phyloP scores from a whole-genome alignment of 352 stramenopile genomes.

The Phytopythium oedochilum region DNA sequence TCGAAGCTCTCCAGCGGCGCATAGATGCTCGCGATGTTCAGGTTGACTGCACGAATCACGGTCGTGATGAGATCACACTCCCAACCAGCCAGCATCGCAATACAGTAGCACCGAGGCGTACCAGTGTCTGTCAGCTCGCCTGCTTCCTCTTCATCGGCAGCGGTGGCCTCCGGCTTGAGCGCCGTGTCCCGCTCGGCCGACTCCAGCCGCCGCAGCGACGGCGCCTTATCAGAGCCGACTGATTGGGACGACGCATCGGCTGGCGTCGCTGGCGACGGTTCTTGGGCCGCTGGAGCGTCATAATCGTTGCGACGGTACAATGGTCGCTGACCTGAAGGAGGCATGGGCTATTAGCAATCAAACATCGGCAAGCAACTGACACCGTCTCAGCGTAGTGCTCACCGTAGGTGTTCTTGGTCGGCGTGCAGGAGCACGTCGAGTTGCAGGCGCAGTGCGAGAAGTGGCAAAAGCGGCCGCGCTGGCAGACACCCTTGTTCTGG shows the following conservation, averaged over 20 bases:
- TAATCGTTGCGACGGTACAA: slow-evolving; percentile 81
- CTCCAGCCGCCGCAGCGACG: slow-evolving; percentile 24
- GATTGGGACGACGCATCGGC: slow-evolving; percentile 17
- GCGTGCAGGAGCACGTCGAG: slow-evolving; percentile 79
- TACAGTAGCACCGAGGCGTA: slow-evolving; percentile 18
- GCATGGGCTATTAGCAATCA: not conserved
- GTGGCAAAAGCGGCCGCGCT: slow-evolving; percentile 79
- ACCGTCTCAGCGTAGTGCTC: not conserved
- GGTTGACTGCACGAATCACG: slow-evolving; percentile 26
- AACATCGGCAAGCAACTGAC: not conserved
- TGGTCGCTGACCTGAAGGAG: slow-evolving; percentile 54
- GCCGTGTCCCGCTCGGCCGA: slow-evolving; percentile 48
- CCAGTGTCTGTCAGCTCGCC: slow-evolving; percentile 62
- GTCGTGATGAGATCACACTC: no score
- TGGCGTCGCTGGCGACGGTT: slow-evolving; percentile 19
- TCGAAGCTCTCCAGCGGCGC: slow-evolving; percentile 72
- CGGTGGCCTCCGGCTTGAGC: slow-evolving; percentile 20
- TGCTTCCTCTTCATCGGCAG: slow-evolving; percentile 59
- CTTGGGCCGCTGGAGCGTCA: slow-evolving; percentile 66
- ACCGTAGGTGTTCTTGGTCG: slow-evolving; percentile 84
- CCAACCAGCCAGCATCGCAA: not conserved
- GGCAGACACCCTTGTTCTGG: slow-evolving; percentile 85
- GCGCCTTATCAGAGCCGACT: slow-evolving; percentile 32
- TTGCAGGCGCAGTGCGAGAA: slow-evolving; percentile 88
- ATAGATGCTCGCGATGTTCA: slow-evolving; percentile 67